Conservation (phyloP, 306 rosid species). For the Vicia sativa region DNA sequence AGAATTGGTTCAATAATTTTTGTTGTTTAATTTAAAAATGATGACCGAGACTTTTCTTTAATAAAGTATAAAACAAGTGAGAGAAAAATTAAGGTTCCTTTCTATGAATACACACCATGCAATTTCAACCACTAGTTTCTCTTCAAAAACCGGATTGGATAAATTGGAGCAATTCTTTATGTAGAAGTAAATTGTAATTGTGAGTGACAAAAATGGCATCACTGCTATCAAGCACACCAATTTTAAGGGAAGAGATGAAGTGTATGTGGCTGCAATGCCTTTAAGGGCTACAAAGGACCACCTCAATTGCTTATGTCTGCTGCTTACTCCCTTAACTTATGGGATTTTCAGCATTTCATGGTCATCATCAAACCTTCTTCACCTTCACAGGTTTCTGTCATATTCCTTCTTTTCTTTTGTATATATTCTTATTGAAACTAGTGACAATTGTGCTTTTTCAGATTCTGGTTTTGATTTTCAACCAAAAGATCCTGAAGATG, state of each 20-base stretch:
- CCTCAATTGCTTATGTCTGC: slow-evolving; percentile 75
- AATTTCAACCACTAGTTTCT: slow-evolving; percentile 27
- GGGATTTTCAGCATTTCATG: slow-evolving; percentile 92
- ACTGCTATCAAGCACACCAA: slow-evolving; percentile 35
- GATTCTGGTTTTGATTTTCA: slow-evolving; percentile 91
- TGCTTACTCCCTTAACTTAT: slow-evolving; percentile 69
- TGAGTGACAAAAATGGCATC: slow-evolving; percentile 42
- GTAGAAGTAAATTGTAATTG: slow-evolving; percentile 2
- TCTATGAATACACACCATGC: no score
- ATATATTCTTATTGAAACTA: no score
- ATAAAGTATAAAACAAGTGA: neutral
- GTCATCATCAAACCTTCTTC: slow-evolving; percentile 68
- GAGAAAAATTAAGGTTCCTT: neutral
- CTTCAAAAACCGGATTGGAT: neutral
- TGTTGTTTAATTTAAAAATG: no score
- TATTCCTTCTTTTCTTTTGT: neutral
- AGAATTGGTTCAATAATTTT: no score
- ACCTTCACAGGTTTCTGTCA: slow-evolving; percentile 55
- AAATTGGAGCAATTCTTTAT: neutral
- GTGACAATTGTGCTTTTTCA: slow-evolving; percentile 40
- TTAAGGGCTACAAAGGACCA: slow-evolving; percentile 83
- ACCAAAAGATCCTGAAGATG: slow-evolving; percentile 89
- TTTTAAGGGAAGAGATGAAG: slow-evolving; percentile 55
- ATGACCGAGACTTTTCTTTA: no score
- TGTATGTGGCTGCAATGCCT: slow-evolving; percentile 85